These are phyloP conservation scores for Prorocentrum cordatum DNA, from an alignment of 169 alveolate species.

Conservation along the genomic window DNA sequence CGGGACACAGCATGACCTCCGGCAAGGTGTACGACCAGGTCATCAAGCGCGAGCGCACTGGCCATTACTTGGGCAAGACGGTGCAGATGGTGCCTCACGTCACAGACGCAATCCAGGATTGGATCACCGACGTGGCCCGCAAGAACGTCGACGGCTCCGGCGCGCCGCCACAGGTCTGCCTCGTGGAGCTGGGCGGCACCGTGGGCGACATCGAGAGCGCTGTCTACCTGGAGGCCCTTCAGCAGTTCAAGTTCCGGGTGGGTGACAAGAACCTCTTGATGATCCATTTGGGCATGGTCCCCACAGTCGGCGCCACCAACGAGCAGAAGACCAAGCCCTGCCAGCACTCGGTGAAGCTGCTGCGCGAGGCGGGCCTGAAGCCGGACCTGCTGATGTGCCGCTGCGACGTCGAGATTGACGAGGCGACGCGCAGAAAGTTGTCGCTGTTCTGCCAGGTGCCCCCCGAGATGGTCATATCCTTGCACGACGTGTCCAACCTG, in stretches of 20 bases:
- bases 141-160: conserved; percentile 67
- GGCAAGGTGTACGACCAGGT: conserved; percentile 92
- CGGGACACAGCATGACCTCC: conserved; percentile 87
- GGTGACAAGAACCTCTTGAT: conserved; percentile 79
- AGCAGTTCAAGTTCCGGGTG: conserved; percentile 79
- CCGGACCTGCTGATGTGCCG: conserved; percentile 79
- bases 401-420: conserved; percentile 77
- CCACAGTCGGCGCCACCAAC: conserved; percentile 78
- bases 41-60: conserved; percentile 86
- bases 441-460: conserved; percentile 81
- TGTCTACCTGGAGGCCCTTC: conserved; percentile 87
- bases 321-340: conserved; percentile 93
- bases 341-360: conserved; percentile 88
- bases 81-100: conserved; percentile 83
- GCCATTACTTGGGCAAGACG: conserved; percentile 92
- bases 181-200: conserved; percentile 95
- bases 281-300: conserved; percentile 82
- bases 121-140: conserved; percentile 82
- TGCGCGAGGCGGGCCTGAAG: conserved; percentile 72
- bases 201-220: conserved; percentile 95
- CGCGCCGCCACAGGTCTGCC: conserved; percentile 84
- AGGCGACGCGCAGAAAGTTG: conserved; percentile 78
- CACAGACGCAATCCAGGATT: conserved; percentile 78
- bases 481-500: conserved; percentile 69
- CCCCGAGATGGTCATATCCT: conserved; percentile 74